These are phyloP conservation scores for Alternaria rosae DNA, from an alignment of 2,329 filamentous ascomycete genomes.

Conservation along the genomic window DNA sequence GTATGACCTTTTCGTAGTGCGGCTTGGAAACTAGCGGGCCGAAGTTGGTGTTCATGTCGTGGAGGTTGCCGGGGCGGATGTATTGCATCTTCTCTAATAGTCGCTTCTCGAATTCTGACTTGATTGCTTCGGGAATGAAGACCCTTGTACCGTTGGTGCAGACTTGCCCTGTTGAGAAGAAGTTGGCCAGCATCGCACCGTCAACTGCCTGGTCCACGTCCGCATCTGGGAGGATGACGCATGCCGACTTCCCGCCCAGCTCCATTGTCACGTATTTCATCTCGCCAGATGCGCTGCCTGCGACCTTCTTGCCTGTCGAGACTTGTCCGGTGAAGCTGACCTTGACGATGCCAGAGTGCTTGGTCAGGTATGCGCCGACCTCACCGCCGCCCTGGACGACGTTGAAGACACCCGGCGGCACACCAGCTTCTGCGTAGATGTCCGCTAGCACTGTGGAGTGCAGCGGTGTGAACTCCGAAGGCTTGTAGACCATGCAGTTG, in stretches of 20 bases:
- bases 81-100: conserved; percentile 74
- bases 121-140: conserved; percentile 74
- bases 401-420: conserved; percentile 86
- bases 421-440: conserved; percentile 78
- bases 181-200: conserved; percentile 92
- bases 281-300: conserved; percentile 73
- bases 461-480: conserved; percentile 85
- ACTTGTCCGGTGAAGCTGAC: conserved; percentile 92
- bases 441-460: conserved; percentile 78
- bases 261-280: conserved; percentile 97
- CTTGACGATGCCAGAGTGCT: conserved; percentile 77
- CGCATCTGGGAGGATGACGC: conserved; percentile 81
- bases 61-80: conserved; percentile 75
- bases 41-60: conserved; percentile 78
- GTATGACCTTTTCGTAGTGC: conserved; percentile 79
- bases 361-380: conserved; percentile 76
- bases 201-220: conserved; percentile 82
- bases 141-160: conserved; percentile 93
- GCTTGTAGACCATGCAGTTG: conserved; percentile 92
- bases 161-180: conserved; percentile 89
- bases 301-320: conserved; percentile 81
- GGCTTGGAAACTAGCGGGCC: conserved; percentile 79
- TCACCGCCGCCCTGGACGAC: conserved; percentile 82
- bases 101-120: conserved; percentile 71
- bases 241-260: conserved; percentile 84